Conservation (phyloP, 2,329 filamentous ascomycete species). For the Pleurostoma richardsiae region DNA sequence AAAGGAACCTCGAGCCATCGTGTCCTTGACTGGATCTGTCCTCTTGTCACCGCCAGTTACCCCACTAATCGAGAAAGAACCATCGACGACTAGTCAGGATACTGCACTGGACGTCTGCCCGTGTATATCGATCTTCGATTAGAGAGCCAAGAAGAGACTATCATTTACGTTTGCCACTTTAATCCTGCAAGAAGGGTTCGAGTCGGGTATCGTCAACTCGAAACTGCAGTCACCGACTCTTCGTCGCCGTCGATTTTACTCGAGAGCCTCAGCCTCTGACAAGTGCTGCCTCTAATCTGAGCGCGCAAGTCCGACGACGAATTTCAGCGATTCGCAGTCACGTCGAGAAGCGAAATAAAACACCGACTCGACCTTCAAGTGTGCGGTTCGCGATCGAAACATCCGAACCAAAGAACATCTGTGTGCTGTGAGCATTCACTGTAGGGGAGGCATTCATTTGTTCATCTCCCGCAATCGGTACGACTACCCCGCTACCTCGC, state of each 20-base stretch:
- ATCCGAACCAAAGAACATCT: constrained; percentile 10
- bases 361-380: constrained; percentile 15
- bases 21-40: neutral
- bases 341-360: neutral
- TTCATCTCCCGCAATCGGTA: constrained; percentile 84
- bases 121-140: constrained; percentile 23
- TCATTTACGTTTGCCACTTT: constrained; percentile 9
- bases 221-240: constrained; percentile 6
- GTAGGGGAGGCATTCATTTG: constrained; percentile 96
- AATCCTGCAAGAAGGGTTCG: constrained; percentile 9
- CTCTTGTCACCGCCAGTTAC: constrained; percentile 14
- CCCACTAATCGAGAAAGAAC: constrained; percentile 10
- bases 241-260: constrained; percentile 10
- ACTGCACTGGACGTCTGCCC: constrained; percentile 25
- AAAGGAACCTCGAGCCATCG: too few species aligned
- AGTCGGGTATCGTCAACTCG: constrained; percentile 7
- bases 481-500: neutral
- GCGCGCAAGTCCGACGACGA: neutral
- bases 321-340: neutral
- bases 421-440: constrained; percentile 27
- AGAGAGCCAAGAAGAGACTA: constrained; percentile 14
- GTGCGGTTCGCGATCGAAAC: neutral
- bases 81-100: constrained; percentile 11
- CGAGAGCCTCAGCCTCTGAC: neutral
- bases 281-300: neutral